Evolutionary conservation across 2,329 filamentous ascomycete genomes (phyloP), one percentile per base, ranked within the genome.

Genomic region (Neocucurbitaria cava): DNA sequence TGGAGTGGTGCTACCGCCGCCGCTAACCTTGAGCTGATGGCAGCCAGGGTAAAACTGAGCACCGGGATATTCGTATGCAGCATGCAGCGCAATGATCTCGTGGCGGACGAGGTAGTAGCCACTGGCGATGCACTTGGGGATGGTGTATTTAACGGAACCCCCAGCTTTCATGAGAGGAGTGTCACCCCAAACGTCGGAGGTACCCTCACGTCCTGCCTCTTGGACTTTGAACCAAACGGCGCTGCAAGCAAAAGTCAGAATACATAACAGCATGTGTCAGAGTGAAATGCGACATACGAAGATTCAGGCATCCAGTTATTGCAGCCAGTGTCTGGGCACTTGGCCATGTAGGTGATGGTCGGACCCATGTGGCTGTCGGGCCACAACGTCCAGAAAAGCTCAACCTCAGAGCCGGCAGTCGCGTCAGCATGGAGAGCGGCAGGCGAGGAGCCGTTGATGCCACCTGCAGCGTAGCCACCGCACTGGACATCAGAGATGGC

Each of bases 41-140:
- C 83, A 86, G 7, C 81, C 82, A 0, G 83, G 83, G 63, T 86
- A 86, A 69, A 85, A 81, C 62, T 86, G 83, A 1, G 80, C 82
- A 17, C 83, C 83, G 0, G 82, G 82, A 61, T 84, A 83, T 5
- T 68, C 40, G 51, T 71, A 79, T 1, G 75, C 70, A 3, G 81
- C 61, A 69, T 85, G 83, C 46, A 86, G 77, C 3, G 83, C 83
- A 55, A 85, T 81, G 64, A 83, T 80, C 69, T 86, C 83, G 62
- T 86, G 83, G 44, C 83, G 82, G 21, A 86, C 82, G 49, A 86
- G 80, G 70, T 86, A 85, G 76, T 82, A 82, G 1, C 83, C 83
- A 0, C 79, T 71, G 39, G 78, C 74, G 35, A 86, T 75, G 71
- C 81, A 84, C 13, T 74, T 73, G 3, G 83, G 83, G 59, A 86